Base-by-base conservation (phyloP, 371 early-diverging fungal species). In the Rhizopus stolonifer region DNA sequence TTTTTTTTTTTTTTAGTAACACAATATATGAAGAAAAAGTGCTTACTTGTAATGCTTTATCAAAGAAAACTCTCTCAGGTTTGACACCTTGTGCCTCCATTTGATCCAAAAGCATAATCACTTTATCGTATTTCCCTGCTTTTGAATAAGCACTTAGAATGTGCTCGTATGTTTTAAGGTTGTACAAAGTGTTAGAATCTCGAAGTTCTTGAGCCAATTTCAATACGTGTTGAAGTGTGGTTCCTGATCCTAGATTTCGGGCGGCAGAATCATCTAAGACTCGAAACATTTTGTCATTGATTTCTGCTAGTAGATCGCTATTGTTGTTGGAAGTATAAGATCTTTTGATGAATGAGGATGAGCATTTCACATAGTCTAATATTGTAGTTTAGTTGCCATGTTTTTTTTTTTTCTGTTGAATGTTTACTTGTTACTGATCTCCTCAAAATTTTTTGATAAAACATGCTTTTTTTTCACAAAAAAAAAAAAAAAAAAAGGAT, bases 1-100 rank as follows among this genome's bases (percentile, higher is more conserved):
- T 29, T 14, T 15, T 18, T 4, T 29, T 29, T 29, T 29, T 29
- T 29, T 29, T 43, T 19, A 52, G 23, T 9, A 19, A 26, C 1
- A 17, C 7, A 46, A 15, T 23, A 26, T 14, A 36, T 11, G 13
- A 34, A 34, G 13, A 34, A 34, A 36, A 10, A 29, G 31, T 14
- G 24, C 48, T 49, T 64, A 72, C 73, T 25, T 65, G 36, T 15
- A 74, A 31, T 4, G 74, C 61, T 40, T 63, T 56, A 21, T 74
- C 52, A 22, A 51, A 60, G 24, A 65, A 67, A 0, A 19, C 15
- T 23, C 29, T 13, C 2, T 15, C 49, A 0, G 70, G 70, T 7
- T 15, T 40, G 10, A 65, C 36, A 4, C 24, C 46, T 2, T 65
- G 36, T 4, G 47, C 34, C 13, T 42, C 25, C 70, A 73, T 70